Conservation (phyloP, 768 basidiomycete species). For the Mrakia gelida region DNA sequence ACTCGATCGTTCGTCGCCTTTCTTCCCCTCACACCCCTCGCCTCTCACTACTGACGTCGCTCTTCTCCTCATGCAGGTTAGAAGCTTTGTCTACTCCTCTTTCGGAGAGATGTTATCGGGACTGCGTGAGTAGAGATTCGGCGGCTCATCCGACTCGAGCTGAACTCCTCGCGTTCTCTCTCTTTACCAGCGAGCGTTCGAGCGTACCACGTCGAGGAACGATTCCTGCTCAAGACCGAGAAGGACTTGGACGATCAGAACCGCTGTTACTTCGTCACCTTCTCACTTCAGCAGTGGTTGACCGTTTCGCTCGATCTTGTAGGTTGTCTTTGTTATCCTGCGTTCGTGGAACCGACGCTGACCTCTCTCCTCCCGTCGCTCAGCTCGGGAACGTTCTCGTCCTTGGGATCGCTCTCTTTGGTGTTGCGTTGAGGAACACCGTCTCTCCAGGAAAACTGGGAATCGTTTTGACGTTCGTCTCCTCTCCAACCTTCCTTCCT, state of each 20-base stretch:
- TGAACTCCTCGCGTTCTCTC: too few species aligned
- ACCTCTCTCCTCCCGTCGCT: slow-evolving; percentile 50
- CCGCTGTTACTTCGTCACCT: slow-evolving; percentile 46
- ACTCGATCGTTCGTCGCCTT: slow-evolving; percentile 16
- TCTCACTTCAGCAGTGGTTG: slow-evolving; percentile 48
- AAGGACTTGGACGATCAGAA: slow-evolving; percentile 73
- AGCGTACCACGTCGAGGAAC: slow-evolving; percentile 71
- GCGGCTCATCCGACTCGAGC: too few species aligned
- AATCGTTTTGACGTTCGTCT: slow-evolving; percentile 67
- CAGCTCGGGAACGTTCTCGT: slow-evolving; percentile 67
- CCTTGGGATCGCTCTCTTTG: slow-evolving; percentile 69
- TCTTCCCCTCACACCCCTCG: background rate
- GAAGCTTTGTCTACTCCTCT: slow-evolving; percentile 84
- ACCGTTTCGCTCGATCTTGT: too few species aligned
- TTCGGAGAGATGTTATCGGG: slow-evolving; percentile 89
- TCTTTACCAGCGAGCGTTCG: slow-evolving; percentile 71
- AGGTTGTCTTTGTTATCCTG: background rate
- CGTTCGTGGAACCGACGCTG: background rate
- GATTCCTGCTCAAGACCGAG: slow-evolving; percentile 72
- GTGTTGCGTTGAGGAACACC: slow-evolving; percentile 65
- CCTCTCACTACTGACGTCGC: too few species aligned
- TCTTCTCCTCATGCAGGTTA: slow-evolving; percentile 53
- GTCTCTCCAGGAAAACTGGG: slow-evolving; percentile 79
- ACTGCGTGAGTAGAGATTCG: too few species aligned
- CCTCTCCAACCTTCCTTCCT: slow-evolving; percentile 42